Percentiles rank a stretch among this genome's conserved stretches.
These are phyloP conservation scores for Erysimum cheiranthoides DNA, from an alignment of 345 rosid genomes.

Conservation along the genomic window DNA sequence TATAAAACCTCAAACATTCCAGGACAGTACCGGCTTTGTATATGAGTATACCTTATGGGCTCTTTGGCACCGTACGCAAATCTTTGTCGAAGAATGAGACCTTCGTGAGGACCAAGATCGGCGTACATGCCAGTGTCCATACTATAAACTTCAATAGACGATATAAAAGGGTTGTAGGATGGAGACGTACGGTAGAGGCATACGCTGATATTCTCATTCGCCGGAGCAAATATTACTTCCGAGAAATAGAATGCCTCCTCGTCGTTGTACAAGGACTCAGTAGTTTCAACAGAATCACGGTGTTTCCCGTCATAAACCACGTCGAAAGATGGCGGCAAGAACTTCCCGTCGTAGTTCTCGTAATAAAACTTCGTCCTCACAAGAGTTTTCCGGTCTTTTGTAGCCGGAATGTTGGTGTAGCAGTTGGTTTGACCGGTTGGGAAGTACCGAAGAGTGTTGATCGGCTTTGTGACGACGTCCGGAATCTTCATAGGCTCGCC, in stretches of 20 bases:
- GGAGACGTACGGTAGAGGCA: constrained; percentile 36
- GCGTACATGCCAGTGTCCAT: constrained; percentile 36
- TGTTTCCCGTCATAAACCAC: constrained; percentile 30
- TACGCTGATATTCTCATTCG: constrained; percentile 33
- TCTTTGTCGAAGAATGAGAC: constrained; percentile 32
- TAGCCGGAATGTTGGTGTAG: constrained; percentile 36
- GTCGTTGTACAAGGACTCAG: constrained; percentile 7
- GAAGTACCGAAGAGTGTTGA: constrained; percentile 42
- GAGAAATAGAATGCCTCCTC: constrained; percentile 20
- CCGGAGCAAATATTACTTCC: constrained; percentile 38
- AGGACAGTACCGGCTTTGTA: not conserved
- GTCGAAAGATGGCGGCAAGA: constrained; percentile 24
- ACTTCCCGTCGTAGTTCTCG: constrained; percentile 38
- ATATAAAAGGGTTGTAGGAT: constrained; percentile 36
- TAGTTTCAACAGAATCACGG: constrained; percentile 20
- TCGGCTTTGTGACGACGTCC: constrained; percentile 5
- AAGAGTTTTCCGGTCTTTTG: constrained; percentile 23
- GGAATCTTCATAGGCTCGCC: constrained; percentile 29
- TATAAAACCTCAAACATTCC: not conserved
- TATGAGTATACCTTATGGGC: constrained; percentile 19
- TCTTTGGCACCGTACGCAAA: constrained; percentile 28
- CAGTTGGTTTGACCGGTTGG: constrained; percentile 38
- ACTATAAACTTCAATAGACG: constrained; percentile 37
- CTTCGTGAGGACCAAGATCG: constrained; percentile 40
- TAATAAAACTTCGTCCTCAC: constrained; percentile 33